Evolutionary conservation across 176 grass and related monocot species (phyloP).

Genomic region (Themeda triandra): DNA sequence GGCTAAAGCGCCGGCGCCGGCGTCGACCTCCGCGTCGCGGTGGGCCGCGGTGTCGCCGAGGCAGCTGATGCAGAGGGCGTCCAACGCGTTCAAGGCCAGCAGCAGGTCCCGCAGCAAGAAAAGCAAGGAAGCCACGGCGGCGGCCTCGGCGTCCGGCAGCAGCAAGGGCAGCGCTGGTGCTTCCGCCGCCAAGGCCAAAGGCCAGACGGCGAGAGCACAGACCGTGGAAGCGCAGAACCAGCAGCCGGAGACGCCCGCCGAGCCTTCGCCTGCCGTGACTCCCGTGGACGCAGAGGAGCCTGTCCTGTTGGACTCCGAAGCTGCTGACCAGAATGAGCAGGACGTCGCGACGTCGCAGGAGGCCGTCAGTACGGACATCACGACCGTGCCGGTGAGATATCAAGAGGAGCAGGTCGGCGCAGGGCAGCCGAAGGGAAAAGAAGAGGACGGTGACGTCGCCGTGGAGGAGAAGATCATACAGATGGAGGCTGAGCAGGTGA

Average conservation of each 20-base stretch:
- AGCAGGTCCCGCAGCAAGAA: slow-evolving; percentile 25
- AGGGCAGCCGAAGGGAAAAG: background rate
- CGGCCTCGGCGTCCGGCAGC: background rate
- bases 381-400: background rate
- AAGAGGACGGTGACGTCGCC: background rate
- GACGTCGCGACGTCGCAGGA: background rate
- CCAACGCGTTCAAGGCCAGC: slow-evolving; percentile 36
- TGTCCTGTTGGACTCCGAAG: slow-evolving; percentile 9
- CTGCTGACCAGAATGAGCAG: background rate
- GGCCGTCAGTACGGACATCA: background rate
- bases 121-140: background rate
- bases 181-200: background rate
- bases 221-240: background rate
- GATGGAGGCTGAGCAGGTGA: background rate
- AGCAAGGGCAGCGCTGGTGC: background rate
- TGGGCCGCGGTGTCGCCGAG: slow-evolving; percentile 41
- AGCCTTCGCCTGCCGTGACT: slow-evolving; percentile 8
- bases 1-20: background rate
- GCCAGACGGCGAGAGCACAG: background rate
- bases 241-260: background rate
- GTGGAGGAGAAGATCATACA: background rate
- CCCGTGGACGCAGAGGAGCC: slow-evolving; percentile 20
- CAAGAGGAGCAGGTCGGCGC: background rate
- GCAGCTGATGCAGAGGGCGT: slow-evolving; percentile 51
- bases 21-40: slow-evolving; percentile 8